phyloP scores from a whole-genome alignment of 305 asterid genomes.

The Plantago rigida region DNA sequence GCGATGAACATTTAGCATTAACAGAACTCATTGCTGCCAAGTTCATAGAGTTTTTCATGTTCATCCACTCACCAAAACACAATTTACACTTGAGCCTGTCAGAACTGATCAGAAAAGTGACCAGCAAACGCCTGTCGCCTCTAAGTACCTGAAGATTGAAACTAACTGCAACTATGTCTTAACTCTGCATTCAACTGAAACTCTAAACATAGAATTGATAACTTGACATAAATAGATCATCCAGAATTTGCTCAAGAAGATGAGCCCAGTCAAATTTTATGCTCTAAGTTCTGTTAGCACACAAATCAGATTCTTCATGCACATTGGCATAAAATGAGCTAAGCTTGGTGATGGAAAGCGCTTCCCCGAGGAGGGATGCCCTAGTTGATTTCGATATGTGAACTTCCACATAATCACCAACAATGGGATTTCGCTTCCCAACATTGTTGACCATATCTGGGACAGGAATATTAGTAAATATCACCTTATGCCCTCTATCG shows the following conservation, averaged over 20 bases:
- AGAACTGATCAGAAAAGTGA: no score
- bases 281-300: conserved; percentile 35
- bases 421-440: conserved; percentile 49
- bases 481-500: conserved; percentile 84
- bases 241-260: background rate
- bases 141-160: conserved; percentile 3
- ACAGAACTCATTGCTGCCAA: conserved; percentile 3
- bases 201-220: no score
- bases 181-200: no score
- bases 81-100: no score
- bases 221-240: no score
- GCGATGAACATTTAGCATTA: background rate
- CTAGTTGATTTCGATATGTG: conserved; percentile 58
- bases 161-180: background rate
- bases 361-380: conserved; percentile 80
- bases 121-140: background rate
- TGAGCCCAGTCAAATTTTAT: conserved; percentile 7
- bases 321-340: conserved; percentile 50
- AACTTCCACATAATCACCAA: conserved; percentile 83
- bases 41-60: background rate
- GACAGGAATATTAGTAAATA: conserved; percentile 44
- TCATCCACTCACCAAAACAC: no score
- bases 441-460: conserved; percentile 47
- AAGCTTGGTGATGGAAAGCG: conserved; percentile 60
- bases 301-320: conserved; percentile 41